Evolutionary conservation across 1,139 yeast species (phyloP).

Genomic region (Geotrichum siamense): DNA sequence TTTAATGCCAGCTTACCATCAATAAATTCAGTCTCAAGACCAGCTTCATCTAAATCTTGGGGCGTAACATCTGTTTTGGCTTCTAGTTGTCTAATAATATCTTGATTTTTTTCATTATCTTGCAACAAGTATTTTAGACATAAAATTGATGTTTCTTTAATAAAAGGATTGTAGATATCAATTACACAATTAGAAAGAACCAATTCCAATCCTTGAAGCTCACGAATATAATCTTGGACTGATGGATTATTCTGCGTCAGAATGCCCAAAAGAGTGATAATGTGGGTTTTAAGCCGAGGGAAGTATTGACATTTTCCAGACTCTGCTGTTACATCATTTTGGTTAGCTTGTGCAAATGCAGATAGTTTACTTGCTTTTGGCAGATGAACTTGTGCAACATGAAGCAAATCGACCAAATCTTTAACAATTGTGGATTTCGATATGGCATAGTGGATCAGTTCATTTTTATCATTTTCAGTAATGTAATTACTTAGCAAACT

Average conservation of each 20-base stretch:
- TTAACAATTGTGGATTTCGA: conserved; percentile 9
- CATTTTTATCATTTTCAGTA: conserved; percentile 3
- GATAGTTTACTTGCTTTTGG: conserved; percentile 27
- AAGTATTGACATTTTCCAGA: conserved; percentile 19
- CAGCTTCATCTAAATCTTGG: conserved; percentile 47
- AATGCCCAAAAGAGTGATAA: conserved; percentile 26
- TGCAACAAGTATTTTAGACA: conserved; percentile 65
- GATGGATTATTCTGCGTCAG: conserved; percentile 43
- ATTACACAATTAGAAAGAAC: conserved; percentile 75
- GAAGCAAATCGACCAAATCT: conserved; percentile 22
- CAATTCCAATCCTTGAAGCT: conserved; percentile 59
- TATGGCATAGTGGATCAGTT: conserved; percentile 5
- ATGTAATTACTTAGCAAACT: conserved; percentile 18
- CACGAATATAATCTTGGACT: conserved; percentile 63
- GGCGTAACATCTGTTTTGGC: conserved; percentile 48
- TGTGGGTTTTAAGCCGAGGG: conserved; percentile 29
- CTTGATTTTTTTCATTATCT: conserved; percentile 61
- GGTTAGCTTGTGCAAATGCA: conserved; percentile 16
- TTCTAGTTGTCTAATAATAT: conserved; percentile 58
- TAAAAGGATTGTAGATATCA: conserved; percentile 80
- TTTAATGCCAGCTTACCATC: conserved; percentile 48
- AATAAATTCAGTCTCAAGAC: conserved; percentile 50
- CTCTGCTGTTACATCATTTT: background rate
- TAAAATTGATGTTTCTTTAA: conserved; percentile 76
- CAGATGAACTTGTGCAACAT: conserved; percentile 24